Base-by-base conservation (phyloP, 225 moss, liverwort and hornwort genomes). In the Pseudisothecium myosuroides region DNA sequence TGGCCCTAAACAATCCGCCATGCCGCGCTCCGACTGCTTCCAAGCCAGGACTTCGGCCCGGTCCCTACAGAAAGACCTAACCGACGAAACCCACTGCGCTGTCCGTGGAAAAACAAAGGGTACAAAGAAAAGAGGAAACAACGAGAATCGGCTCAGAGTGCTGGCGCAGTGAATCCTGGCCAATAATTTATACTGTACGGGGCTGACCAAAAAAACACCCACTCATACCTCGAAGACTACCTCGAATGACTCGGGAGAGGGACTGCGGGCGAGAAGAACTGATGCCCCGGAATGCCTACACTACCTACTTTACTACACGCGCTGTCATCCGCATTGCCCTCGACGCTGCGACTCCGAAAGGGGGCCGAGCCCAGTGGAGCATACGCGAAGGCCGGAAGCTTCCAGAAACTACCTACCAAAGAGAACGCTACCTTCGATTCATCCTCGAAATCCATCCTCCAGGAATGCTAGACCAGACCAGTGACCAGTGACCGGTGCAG, bases 131-230 rank as follows among this genome's bases (percentile, higher is more conserved):
- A 11, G 36, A 28, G 67, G 23, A 61, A 79, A 82, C 86, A 50
- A 86, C 60, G 34, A 86, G 61, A 80, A 88, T 80, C 76, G 47
- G 59, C 76, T 88, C 87, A 65, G 80, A 79, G 80, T 29, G 39
- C 76, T 68, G 84, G 84, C 84, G 83, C 88, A 83, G 84, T 22
- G 76, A 16, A 63, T 41, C 88, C 87, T 87, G 76, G 71, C 77
- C 77, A 76, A 84, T 81, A 84, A 88, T 84, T 91, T 84, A 71
- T 88, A 88, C 88, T 90, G 72, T 71, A 80, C 43, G 80, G 90
- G 93, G 90, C 82, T 56, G 84, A 87, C 91, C 88, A 69, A 87
- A 86, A 93, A 91, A 91, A 83, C 72, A 91, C 91, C 91, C 90
- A 76, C 91, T 85, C 68, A 17, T 49, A 76, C 88, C 93, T 91